Base-by-base conservation (phyloP, 352 stramenopile species). In the Globisporangium carolinianum region DNA sequence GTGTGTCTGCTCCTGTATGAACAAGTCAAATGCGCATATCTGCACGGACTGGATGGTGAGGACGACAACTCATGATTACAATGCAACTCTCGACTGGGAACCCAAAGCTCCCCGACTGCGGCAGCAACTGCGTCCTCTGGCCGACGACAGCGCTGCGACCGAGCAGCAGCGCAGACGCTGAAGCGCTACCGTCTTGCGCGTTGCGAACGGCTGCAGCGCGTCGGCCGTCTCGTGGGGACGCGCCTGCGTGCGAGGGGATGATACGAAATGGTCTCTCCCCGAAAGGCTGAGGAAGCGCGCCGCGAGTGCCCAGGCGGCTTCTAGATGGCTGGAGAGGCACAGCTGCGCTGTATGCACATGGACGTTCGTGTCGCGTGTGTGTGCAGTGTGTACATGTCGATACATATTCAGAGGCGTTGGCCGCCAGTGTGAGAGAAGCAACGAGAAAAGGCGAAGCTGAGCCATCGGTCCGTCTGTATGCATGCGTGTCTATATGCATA, bases 401-500 rank as follows among this genome's bases (percentile, higher is more conserved):
- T 32, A 32, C 24, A 32, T 32, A 32, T 32, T 32, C 24, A 32
- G 14, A 53, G 45, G 46, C 37, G 32, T 38, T 58, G 52, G 24
- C 46, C 52, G 37, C 53, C 39, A 39, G 54, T 48, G 17, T 68
- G 73, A 79, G 63, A 83, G 65, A 76, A 45, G 24, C 24, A 59
- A 8, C 53, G 69, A 65, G 59, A 82, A 84, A 87, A 89, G 79
- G 79, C 76, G 76, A 89, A 87, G 59, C 76, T 87, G 76, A 89
- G 75, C 63, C 70, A 86, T 76, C 63, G 2, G 32, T 14, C 14
- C 12, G 10, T 11, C 4, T 32, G 39, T 53, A 14, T 37, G 8
- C 15, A 9, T 60, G 45, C 47, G 46, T 62, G 18, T 61, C 32
- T 36, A n/a, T 59, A 17, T 45, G 35, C 17, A n/a, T 17, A 32